Conservation (phyloP, 140 eudicot species). For the Cichorium intybus region DNA sequence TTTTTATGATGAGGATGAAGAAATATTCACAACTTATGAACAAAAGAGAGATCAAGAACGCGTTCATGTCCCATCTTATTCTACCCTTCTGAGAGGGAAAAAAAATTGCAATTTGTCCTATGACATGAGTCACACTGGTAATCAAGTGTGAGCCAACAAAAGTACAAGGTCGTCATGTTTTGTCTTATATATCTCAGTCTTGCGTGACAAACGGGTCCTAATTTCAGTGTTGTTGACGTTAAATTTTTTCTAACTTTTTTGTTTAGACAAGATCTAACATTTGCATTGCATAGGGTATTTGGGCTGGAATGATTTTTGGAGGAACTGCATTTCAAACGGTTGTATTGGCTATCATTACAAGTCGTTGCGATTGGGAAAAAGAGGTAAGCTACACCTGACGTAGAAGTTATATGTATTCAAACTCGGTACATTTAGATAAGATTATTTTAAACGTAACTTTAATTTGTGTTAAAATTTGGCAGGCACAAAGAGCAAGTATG, state of each 20-base stretch:
- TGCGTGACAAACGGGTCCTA: background rate
- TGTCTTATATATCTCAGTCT: background rate
- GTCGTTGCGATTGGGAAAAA: constrained; percentile 81
- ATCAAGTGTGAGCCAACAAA: background rate
- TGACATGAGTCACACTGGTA: background rate
- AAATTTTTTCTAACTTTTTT: background rate
- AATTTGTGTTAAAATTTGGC: constrained; percentile 12
- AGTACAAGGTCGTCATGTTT: background rate
- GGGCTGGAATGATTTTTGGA: constrained; percentile 99
- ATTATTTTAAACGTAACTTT: background rate
- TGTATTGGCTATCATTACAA: constrained; percentile 55
- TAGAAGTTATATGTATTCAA: background rate
- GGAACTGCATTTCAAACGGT: constrained; percentile 84
- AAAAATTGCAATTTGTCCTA: background rate
- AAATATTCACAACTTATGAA: background rate
- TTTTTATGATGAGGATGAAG: background rate
- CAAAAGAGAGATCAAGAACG: background rate
- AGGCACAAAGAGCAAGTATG: constrained; percentile 65
- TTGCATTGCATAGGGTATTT: constrained; percentile 47
- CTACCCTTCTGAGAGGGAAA: background rate
- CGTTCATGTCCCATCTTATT: background rate
- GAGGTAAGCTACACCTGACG: constrained; percentile 47
- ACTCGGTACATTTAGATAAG: background rate
- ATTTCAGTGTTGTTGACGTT: background rate
- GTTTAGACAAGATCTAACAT: background rate